Conservation (phyloP, 768 basidiomycete genomes). For the Guyanaporus albipodus region DNA sequence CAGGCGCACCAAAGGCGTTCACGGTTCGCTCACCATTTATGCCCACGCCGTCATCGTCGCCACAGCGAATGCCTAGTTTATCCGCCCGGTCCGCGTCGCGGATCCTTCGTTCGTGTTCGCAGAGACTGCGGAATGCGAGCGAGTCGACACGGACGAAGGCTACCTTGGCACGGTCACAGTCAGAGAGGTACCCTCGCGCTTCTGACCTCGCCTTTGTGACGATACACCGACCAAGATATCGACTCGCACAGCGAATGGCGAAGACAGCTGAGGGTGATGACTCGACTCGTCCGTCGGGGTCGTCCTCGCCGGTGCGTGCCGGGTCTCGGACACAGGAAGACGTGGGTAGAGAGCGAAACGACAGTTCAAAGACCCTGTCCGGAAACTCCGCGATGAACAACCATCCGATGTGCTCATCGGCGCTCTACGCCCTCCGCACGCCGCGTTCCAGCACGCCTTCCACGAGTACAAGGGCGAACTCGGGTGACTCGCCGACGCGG, state of each 20-base stretch:
- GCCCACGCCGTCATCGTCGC: conserved; percentile 15
- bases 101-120: conserved; percentile 28
- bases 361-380: neutral
- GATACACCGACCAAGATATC: conserved; percentile 19
- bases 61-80: conserved; percentile 5
- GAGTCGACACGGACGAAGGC: neutral
- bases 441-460: conserved; percentile 19
- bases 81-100: conserved; percentile 12
- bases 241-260: conserved; percentile 10
- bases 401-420: conserved; percentile 5
- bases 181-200: conserved; percentile 20
- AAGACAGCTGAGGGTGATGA: conserved; percentile 1
- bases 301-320: neutral
- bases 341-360: conserved; percentile 1
- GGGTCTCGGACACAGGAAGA: neutral
- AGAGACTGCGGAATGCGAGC: conserved; percentile 7
- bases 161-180: conserved; percentile 21
- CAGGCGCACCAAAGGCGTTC: conserved; percentile 10
- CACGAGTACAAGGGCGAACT: conserved; percentile 15
- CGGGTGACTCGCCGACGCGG: neutral
- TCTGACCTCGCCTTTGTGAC: conserved; percentile 23
- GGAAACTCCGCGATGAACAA: neutral
- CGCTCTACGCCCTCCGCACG: conserved; percentile 10
- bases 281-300: neutral
- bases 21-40: conserved; percentile 25